These are phyloP conservation scores for Chaetomium sp. DNA, from an alignment of 2,329 filamentous ascomycete species.

Conservation along the genomic window DNA sequence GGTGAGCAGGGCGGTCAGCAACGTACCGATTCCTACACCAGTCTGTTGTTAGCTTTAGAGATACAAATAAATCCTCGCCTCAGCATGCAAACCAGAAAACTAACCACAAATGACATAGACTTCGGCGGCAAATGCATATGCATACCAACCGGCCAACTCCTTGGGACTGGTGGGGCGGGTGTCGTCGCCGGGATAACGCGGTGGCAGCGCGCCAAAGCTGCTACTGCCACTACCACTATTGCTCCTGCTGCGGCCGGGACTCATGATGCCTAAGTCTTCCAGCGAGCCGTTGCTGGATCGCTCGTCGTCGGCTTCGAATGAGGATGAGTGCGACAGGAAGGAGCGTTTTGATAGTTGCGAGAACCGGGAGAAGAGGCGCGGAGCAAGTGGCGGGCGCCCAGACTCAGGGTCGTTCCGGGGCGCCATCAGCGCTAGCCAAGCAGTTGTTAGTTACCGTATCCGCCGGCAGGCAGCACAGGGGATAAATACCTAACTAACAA, in stretches of 20 bases:
- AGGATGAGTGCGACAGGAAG: constrained; percentile 61
- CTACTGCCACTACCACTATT: constrained; percentile 42
- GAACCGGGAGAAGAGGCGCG: constrained; percentile 52
- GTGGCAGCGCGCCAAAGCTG: constrained; percentile 41
- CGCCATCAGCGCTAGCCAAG: constrained; percentile 37
- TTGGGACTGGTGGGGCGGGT: constrained; percentile 81
- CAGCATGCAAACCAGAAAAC: constrained; percentile 37
- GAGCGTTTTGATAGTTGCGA: constrained; percentile 59
- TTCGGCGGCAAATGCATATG: constrained; percentile 94
- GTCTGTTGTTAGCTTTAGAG: constrained; percentile 2
- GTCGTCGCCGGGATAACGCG: constrained; percentile 80
- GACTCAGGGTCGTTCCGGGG: constrained; percentile 42
- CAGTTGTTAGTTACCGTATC: not conserved
- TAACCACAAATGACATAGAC: constrained; percentile 93
- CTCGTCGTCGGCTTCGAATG: constrained; percentile 72
- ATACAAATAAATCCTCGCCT: not conserved
- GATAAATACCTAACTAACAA: no score
- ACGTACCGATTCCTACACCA: constrained; percentile 33
- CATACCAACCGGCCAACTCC: constrained; percentile 93
- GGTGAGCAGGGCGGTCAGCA: constrained; percentile 12
- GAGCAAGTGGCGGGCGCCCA: constrained; percentile 46
- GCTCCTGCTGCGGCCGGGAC: constrained; percentile 43
- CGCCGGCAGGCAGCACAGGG: constrained; percentile 24
- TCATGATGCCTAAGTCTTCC: constrained; percentile 39
- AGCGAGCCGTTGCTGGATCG: constrained; percentile 49